phyloP scores from a whole-genome alignment of 2,329 filamentous ascomycete genomes.

The Ophiostoma fasciatum region DNA sequence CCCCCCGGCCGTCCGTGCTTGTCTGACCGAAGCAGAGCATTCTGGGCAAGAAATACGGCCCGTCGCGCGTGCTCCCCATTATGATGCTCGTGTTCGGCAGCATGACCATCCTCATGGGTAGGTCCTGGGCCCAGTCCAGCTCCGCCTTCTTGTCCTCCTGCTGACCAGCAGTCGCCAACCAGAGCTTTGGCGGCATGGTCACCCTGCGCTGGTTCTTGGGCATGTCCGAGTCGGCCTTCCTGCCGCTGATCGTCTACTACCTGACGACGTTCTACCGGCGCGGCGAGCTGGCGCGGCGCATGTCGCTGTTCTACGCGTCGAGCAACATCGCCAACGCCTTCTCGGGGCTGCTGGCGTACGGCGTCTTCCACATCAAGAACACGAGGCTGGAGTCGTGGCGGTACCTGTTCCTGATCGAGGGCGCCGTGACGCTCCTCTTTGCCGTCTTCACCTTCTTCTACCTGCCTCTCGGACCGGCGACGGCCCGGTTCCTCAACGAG shows the following conservation, averaged over 20 bases:
- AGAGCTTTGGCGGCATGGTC: constrained; percentile 51
- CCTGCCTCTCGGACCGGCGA: constrained; percentile 10
- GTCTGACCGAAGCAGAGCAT: no score
- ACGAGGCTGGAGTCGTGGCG: constrained; percentile 5
- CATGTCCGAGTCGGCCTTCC: constrained; percentile 53
- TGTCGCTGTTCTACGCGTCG: constrained; percentile 42
- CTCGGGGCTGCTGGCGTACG: constrained; percentile 45
- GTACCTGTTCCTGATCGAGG: constrained; percentile 13
- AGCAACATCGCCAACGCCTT: constrained; percentile 26
- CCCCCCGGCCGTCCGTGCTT: no score
- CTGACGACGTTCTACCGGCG: constrained; percentile 54
- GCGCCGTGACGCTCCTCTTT: constrained; percentile 9
- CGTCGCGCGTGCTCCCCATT: constrained; percentile 47
- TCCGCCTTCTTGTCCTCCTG: constrained; percentile 49
- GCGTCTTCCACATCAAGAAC: constrained; percentile 29
- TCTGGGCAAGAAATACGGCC: constrained; percentile 56
- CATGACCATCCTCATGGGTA: constrained; percentile 60
- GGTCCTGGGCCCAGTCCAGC: no score
- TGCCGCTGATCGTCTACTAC: constrained; percentile 46
- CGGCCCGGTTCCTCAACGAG: constrained; percentile 10
- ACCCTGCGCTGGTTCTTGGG: constrained; percentile 56
- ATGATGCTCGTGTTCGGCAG: constrained; percentile 52
- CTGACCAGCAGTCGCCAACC: constrained; percentile 45
- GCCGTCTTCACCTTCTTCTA: constrained; percentile 11
- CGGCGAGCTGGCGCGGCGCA: constrained; percentile 51